A percentile compares a stretch with the other conserved stretches of the same genome.
phyloP scores from a whole-genome alignment of 306 rosid species.

The Cicer judaicum region DNA sequence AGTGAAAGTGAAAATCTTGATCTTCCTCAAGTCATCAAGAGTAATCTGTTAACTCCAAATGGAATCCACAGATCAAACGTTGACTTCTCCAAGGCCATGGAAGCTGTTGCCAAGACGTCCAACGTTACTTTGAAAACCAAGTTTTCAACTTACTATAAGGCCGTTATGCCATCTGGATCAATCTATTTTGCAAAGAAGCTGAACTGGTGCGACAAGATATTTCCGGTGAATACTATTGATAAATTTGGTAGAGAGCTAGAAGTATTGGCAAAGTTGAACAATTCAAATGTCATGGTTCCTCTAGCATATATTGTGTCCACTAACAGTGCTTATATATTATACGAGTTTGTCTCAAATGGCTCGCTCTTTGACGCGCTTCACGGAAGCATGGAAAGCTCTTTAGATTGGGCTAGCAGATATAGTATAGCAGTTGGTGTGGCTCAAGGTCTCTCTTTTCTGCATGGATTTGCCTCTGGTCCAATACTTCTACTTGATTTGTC shows the following conservation, averaged over 20 bases:
- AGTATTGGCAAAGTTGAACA: constrained; percentile 74
- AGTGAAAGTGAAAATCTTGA: constrained; percentile 53
- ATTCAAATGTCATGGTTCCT: constrained; percentile 93
- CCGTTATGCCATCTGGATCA: constrained; percentile 74
- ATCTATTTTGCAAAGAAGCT: constrained; percentile 84
- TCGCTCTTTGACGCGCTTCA: constrained; percentile 77
- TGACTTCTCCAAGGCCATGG: constrained; percentile 76
- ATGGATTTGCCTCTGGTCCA: constrained; percentile 72
- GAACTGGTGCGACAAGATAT: constrained; percentile 77
- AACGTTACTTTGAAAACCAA: constrained; percentile 72
- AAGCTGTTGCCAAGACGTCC: constrained; percentile 62
- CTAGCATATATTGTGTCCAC: constrained; percentile 70
- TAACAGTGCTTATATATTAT: constrained; percentile 71
- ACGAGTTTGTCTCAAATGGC: constrained; percentile 74
- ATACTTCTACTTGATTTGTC: constrained; percentile 85
- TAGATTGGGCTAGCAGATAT: constrained; percentile 92
- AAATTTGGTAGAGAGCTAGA: constrained; percentile 66
- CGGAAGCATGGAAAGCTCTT: constrained; percentile 51
- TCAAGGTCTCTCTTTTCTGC: constrained; percentile 91
- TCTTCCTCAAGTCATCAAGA: constrained; percentile 57
- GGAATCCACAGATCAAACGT: constrained; percentile 76
- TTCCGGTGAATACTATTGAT: constrained; percentile 63
- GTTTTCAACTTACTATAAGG: constrained; percentile 83
- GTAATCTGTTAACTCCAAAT: constrained; percentile 63
- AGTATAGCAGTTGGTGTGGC: constrained; percentile 91